Base-by-base conservation (phyloP, 2,329 filamentous ascomycete genomes). In the Septoria petroselini region DNA sequence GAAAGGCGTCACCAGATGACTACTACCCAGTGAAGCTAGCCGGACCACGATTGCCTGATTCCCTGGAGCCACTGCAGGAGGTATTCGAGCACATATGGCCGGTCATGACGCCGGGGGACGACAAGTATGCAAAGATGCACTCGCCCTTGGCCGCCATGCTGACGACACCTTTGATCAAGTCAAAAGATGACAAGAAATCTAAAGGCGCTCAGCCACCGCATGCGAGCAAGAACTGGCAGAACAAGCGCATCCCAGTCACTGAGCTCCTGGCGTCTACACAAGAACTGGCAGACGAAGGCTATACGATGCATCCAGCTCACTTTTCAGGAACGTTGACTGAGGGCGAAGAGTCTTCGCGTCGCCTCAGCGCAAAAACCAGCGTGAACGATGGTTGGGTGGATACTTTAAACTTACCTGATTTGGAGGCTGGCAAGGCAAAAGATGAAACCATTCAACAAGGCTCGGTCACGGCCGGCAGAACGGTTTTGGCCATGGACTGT, bases 51-150 rank as follows among this genome's bases (percentile, higher is more conserved):
- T 50, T 78, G 17, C 72, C 75, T 7, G 61, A 62, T 15, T 60
- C 70, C 4, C 57, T 78, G 31, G 69, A 81, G 64, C 82, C 84
- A 1, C 80, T 96, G 51, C 83, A 86, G 33, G 81, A 88, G 52
- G 87, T 96, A 66, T 97, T 98, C 58, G 76, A 83, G 7, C 85
- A 93, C 62, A 73, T 96, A 31, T 96, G 93, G 90, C 91, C 91
- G 7, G 81, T 96, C 50, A 86, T 83, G 65, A 86, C 89, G 0
- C 88, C 89, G 2, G 93, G 91, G 3, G 91, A 97, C 66, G 85
- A 89, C 58, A 87, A 83, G 65, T 81, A 85, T 63, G 81, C 80
- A 59, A 86, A 83, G 65, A 81, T 98, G 64, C 86, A 94, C 69
- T 97, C 93, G 3, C 91, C 93, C 2, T 73, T 97, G 27, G 82